phyloP scores from a whole-genome alignment of 176 grass and related monocot species.

The Aechmea fasciata region DNA sequence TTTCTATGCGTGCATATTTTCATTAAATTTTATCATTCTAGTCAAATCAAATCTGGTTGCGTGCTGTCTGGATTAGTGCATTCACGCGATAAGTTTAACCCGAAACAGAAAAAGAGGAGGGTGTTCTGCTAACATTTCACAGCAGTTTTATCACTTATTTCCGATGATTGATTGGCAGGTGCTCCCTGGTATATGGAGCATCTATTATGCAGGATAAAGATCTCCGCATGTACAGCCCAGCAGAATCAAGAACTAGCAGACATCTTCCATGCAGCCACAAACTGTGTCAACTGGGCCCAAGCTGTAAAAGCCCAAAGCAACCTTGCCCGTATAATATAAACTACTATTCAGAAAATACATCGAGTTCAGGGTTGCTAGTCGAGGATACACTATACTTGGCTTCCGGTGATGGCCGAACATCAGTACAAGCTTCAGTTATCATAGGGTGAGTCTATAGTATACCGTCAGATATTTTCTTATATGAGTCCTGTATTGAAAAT shows the following conservation, averaged over 20 bases:
- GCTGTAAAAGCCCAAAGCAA: slow-evolving; percentile 63
- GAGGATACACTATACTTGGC: slow-evolving; percentile 73
- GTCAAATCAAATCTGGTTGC: neutral
- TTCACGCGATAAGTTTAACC: neutral
- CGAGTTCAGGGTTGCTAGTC: slow-evolving; percentile 82
- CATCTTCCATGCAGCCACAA: slow-evolving; percentile 84
- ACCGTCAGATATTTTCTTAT: neutral
- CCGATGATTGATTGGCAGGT: slow-evolving; percentile 98
- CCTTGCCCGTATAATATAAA: slow-evolving; percentile 74
- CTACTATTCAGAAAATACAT: slow-evolving; percentile 87
- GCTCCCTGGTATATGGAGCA: slow-evolving; percentile 84
- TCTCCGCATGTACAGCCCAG: slow-evolving; percentile 77
- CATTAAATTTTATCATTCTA: too few species aligned
- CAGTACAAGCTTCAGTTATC: slow-evolving; percentile 75
- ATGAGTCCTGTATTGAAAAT: neutral
- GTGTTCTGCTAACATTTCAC: slow-evolving; percentile 27
- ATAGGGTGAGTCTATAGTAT: slow-evolving; percentile 49
- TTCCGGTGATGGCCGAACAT: slow-evolving; percentile 41
- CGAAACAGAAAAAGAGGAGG: slow-evolving; percentile 18
- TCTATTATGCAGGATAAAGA: slow-evolving; percentile 99
- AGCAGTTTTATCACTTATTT: slow-evolving; percentile 93
- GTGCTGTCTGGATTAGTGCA: neutral
- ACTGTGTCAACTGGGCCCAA: slow-evolving; percentile 47
- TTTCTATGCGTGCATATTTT: too few species aligned
- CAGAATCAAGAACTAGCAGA: slow-evolving; percentile 74